Percentiles rank a stretch among this genome's conserved stretches.
phyloP scores from a whole-genome alignment of 805 yeast genomes.

The Pichia scutulata region DNA sequence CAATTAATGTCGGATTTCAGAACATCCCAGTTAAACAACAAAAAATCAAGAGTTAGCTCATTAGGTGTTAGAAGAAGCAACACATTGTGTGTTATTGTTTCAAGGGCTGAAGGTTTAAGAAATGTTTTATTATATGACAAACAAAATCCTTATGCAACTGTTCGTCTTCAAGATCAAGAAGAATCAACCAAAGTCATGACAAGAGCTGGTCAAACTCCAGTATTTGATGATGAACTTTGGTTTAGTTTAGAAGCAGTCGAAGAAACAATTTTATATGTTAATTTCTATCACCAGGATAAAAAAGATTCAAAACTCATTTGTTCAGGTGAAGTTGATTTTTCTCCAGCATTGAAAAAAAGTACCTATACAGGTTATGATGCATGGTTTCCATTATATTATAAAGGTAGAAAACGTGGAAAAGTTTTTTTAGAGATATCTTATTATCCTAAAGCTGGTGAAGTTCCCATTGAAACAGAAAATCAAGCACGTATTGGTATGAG shows the following conservation, averaged over 20 bases:
- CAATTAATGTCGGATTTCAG: slow-evolving; percentile 4
- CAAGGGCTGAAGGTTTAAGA: slow-evolving; percentile 79
- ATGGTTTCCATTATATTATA: slow-evolving; percentile 70
- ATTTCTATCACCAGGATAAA: slow-evolving; percentile 78
- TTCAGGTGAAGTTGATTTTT: slow-evolving; percentile 68
- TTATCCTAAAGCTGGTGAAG: slow-evolving; percentile 46
- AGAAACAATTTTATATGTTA: slow-evolving; percentile 57
- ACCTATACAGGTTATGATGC: slow-evolving; percentile 71
- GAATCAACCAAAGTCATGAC: slow-evolving; percentile 68
- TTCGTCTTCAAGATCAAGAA: slow-evolving; percentile 75
- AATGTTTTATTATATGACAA: slow-evolving; percentile 82
- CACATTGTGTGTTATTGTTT: slow-evolving; percentile 64
- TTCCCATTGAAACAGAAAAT: slow-evolving; percentile 24
- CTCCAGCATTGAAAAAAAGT: slow-evolving; percentile 59
- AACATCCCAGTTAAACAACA: slow-evolving; percentile 3
- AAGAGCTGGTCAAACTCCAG: slow-evolving; percentile 93
- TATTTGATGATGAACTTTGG: slow-evolving; percentile 71
- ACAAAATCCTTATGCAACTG: slow-evolving; percentile 85
- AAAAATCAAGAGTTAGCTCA: not conserved
- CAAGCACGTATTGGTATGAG: slow-evolving; percentile 13
- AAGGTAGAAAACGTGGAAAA: slow-evolving; percentile 76
- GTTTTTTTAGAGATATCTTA: slow-evolving; percentile 88
- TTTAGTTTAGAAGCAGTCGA: slow-evolving; percentile 59
- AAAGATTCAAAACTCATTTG: slow-evolving; percentile 85
- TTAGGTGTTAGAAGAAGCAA: slow-evolving; percentile 21